A percentile compares a stretch with the other conserved stretches of the same genome.
phyloP scores from a whole-genome alignment of 331 rosid genomes.

The Arachis monticola region DNA sequence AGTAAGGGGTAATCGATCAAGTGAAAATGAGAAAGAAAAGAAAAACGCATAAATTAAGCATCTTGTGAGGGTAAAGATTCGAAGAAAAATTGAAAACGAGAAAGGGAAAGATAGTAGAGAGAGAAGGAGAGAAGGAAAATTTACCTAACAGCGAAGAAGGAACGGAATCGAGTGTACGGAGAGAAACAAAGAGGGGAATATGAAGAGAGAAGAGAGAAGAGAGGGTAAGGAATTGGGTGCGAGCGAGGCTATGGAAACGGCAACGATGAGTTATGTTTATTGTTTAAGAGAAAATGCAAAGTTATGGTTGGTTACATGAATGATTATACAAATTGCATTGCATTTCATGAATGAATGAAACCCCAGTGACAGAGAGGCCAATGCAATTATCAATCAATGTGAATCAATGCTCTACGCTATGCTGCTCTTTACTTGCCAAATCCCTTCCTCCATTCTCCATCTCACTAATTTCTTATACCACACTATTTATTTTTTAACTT shows the following conservation, averaged over 20 bases:
- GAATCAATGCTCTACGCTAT: background rate
- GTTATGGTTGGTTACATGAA: no score
- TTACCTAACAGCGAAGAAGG: slow-evolving; percentile 47
- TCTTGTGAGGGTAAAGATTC: slow-evolving; percentile 27
- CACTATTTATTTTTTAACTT: no score
- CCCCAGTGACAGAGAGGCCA: slow-evolving; percentile 13
- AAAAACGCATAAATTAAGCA: slow-evolving; percentile 37
- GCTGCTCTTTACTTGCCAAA: background rate
- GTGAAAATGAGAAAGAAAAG: slow-evolving; percentile 18
- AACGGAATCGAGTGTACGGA: slow-evolving; percentile 18
- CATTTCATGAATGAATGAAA: background rate
- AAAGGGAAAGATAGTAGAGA: background rate
- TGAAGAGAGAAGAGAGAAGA: background rate
- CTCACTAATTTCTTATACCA: no score
- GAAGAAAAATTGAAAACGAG: background rate
- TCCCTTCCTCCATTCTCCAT: background rate
- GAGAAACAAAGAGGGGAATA: slow-evolving; percentile 21
- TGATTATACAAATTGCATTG: no score
- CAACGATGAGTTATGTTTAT: slow-evolving; percentile 24
- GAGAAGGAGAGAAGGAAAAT: slow-evolving; percentile 2
- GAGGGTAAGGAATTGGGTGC: slow-evolving; percentile 27
- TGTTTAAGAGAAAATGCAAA: no score
- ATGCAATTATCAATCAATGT: background rate
- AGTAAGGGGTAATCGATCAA: slow-evolving; percentile 45
- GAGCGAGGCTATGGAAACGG: slow-evolving; percentile 36